Evolutionary conservation across 306 rosid species (phyloP).

Genomic region (Luffa acutangula): DNA sequence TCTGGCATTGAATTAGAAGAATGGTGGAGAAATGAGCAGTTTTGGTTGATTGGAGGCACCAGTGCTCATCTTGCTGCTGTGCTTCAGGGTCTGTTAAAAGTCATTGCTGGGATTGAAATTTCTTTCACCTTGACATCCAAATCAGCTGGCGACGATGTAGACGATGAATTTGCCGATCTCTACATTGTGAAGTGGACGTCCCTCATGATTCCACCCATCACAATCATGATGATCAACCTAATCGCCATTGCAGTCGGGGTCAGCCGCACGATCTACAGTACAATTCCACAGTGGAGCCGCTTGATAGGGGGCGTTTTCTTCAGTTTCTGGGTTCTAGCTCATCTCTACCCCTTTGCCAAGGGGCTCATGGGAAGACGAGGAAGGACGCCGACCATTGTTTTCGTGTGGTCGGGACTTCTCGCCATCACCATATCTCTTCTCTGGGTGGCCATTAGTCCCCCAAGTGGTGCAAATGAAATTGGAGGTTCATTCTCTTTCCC

Average conservation of each 20-base stretch:
- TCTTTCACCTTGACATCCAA: slow-evolving; percentile 90
- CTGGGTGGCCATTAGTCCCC: slow-evolving; percentile 97
- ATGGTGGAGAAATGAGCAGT: slow-evolving; percentile 99
- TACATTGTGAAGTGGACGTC: slow-evolving; percentile 81
- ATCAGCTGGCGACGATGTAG: slow-evolving; percentile 74
- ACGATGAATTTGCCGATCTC: slow-evolving; percentile 87
- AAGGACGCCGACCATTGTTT: slow-evolving; percentile 90
- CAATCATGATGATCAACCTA: slow-evolving; percentile 91
- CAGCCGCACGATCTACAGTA: slow-evolving; percentile 84
- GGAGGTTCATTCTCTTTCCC: slow-evolving; percentile 93
- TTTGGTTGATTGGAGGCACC: slow-evolving; percentile 96
- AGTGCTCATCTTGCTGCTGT: slow-evolving; percentile 98
- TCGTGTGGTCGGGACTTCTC: slow-evolving; percentile 92
- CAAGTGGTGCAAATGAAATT: slow-evolving; percentile 52
- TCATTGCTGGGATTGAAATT: slow-evolving; percentile 88
- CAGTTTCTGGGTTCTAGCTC: slow-evolving; percentile 93
- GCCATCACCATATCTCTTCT: slow-evolving; percentile 92
- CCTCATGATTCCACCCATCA: slow-evolving; percentile 89
- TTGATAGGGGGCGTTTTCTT: slow-evolving; percentile 91
- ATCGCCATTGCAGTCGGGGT: slow-evolving; percentile 90
- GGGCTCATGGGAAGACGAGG: slow-evolving; percentile 98
- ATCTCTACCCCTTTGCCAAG: slow-evolving; percentile 91
- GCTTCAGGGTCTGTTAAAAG: slow-evolving; percentile 83
- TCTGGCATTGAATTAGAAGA: slow-evolving; percentile 90
- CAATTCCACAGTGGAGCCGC: slow-evolving; percentile 80